These are phyloP conservation scores for Wickerhamia fluorescens DNA, from an alignment of 805 yeast species.

Conservation along the genomic window DNA sequence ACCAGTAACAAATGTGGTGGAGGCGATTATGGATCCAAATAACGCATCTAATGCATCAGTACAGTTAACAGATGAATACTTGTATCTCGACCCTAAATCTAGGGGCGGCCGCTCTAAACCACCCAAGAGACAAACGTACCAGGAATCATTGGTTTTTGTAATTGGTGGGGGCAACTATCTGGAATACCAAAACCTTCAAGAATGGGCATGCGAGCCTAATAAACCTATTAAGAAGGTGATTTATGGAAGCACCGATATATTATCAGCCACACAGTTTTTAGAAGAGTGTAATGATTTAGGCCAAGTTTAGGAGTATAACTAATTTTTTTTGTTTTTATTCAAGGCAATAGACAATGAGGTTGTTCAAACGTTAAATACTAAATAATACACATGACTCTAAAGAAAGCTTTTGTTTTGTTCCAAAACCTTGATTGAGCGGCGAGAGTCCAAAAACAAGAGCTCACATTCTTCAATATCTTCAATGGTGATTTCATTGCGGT, in stretches of 20 bases:
- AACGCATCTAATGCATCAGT: conserved; percentile 56
- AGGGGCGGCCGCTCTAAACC: conserved; percentile 88
- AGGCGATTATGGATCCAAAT: conserved; percentile 81
- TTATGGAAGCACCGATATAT: conserved; percentile 80
- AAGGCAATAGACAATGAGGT: conserved; percentile 1
- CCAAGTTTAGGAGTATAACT: conserved; percentile 1
- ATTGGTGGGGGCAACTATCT: conserved; percentile 96
- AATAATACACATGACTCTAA: conserved; percentile 16
- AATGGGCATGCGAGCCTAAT: conserved; percentile 53
- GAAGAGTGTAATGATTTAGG: conserved; percentile 57
- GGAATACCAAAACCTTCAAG: conserved; percentile 91
- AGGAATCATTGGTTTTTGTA: conserved; percentile 80
- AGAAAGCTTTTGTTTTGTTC: conserved; percentile 38
- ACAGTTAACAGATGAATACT: conserved; percentile 77
- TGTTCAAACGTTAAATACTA: background rate
- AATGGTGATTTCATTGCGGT: conserved; percentile 59
- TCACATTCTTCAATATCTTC: conserved; percentile 82
- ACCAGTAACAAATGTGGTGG: conserved; percentile 86
- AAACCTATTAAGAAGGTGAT: conserved; percentile 47
- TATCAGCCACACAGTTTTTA: conserved; percentile 64
- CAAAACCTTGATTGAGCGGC: conserved; percentile 69
- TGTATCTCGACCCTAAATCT: conserved; percentile 84
- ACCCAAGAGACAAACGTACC: conserved; percentile 76
- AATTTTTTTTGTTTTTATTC: conserved; percentile 1
- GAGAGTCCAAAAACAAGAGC: conserved; percentile 75